Conservation (phyloP, 495 filamentous ascomycete genomes). For the Lophiostoma macrostomum region DNA sequence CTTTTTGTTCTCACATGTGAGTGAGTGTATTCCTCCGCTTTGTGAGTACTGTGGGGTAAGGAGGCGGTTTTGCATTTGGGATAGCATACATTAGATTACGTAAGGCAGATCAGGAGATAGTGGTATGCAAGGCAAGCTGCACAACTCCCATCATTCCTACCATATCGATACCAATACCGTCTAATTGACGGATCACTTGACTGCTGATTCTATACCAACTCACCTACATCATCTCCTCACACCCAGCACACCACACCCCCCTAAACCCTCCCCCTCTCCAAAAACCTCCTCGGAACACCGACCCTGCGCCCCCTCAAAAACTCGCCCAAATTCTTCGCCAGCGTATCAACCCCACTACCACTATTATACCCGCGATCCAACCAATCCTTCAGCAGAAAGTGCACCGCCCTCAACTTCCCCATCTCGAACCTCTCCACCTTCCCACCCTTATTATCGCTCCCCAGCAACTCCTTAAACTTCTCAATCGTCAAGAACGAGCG, state of each 20-base stretch:
- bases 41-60: too few relatives aligned
- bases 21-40: too few relatives aligned
- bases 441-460: not conserved
- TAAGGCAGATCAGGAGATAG: too few relatives aligned
- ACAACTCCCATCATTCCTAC: too few relatives aligned
- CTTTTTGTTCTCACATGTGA: too few relatives aligned
- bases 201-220: too few relatives aligned
- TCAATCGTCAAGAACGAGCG: constrained; percentile 7
- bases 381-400: constrained; percentile 22
- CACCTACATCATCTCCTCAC: too few relatives aligned
- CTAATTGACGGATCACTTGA: too few relatives aligned
- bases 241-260: not conserved
- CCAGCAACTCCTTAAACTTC: constrained; percentile 17
- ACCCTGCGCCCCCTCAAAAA: constrained; percentile 15
- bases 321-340: constrained; percentile 25
- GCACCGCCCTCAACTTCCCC: constrained; percentile 14
- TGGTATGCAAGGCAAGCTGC: too few relatives aligned
- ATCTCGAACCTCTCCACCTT: constrained; percentile 20
- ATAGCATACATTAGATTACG: too few relatives aligned
- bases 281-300: constrained; percentile 17
- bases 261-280: constrained; percentile 21
- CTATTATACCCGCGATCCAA: constrained; percentile 24
- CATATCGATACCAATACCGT: too few relatives aligned
- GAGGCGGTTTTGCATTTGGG: too few relatives aligned
- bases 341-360: constrained; percentile 12